Conservation (phyloP, 805 yeast species). For the Nakazawaea ernobii region DNA sequence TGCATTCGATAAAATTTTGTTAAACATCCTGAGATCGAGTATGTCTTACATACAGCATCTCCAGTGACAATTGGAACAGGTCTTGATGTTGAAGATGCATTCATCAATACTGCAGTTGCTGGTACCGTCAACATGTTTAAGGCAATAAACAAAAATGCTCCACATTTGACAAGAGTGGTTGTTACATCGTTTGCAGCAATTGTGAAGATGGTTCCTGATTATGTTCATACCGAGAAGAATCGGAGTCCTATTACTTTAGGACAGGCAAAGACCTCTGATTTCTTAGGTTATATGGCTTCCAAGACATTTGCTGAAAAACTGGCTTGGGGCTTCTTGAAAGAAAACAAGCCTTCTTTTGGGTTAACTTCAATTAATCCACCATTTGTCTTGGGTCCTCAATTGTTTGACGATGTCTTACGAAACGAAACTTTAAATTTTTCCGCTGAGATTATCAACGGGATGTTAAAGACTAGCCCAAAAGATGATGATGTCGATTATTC, state of each 20-base stretch:
- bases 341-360: constrained; percentile 30
- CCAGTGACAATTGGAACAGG: constrained; percentile 35
- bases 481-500: constrained; percentile 12
- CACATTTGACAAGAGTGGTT: constrained; percentile 42
- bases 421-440: constrained; percentile 30
- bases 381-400: constrained; percentile 48
- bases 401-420: constrained; percentile 28
- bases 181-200: constrained; percentile 49
- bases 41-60: constrained; percentile 46
- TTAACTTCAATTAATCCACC: constrained; percentile 37
- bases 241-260: constrained; percentile 35
- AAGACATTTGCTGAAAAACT: constrained; percentile 53
- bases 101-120: constrained; percentile 48
- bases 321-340: constrained; percentile 45
- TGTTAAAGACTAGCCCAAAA: constrained; percentile 17
- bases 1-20: constrained; percentile 45
- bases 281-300: constrained; percentile 30
- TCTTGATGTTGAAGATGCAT: constrained; percentile 39
- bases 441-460: constrained; percentile 23
- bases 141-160: constrained; percentile 35
- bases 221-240: constrained; percentile 21
- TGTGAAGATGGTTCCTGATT: constrained; percentile 13
- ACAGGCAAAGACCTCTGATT: background rate
- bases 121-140: constrained; percentile 46
- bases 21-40: constrained; percentile 33